Evolutionary conservation across 2,329 filamentous ascomycete genomes (phyloP).

Genomic region (Talaromyces verruculosus): DNA sequence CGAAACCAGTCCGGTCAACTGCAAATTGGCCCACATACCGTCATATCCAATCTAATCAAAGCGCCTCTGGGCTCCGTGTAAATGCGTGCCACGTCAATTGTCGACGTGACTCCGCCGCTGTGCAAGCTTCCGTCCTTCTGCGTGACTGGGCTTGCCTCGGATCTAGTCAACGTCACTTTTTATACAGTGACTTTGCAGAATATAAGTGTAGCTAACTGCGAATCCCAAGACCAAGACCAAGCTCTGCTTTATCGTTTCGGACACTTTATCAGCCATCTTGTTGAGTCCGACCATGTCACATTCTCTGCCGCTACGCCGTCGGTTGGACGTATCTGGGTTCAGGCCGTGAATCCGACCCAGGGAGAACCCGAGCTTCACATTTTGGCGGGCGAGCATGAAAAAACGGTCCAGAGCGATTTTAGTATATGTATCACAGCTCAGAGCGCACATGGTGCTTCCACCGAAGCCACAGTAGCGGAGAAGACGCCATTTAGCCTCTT

Average conservation of each 20-base stretch:
- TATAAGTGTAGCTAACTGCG: constrained; percentile 2
- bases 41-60: constrained; percentile 4
- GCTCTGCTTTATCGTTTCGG: constrained; percentile 11
- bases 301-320: not conserved
- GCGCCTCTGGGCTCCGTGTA: constrained; percentile 1
- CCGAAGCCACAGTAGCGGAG: not conserved
- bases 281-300: not conserved
- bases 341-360: not conserved
- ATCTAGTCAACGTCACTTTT: not conserved
- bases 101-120: not conserved
- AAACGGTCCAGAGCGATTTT: not conserved
- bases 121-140: constrained; percentile 6
- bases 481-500: constrained; percentile 8
- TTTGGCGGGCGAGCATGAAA: not conserved
- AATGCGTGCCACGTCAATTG: constrained; percentile 3
- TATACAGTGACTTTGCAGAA: not conserved
- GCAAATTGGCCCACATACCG: not conserved
- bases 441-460: not conserved
- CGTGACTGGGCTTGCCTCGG: not conserved
- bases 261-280: constrained; percentile 8
- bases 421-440: not conserved
- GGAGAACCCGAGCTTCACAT: not conserved
- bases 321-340: not conserved
- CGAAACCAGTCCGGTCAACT: not conserved
- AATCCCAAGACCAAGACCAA: not conserved